Conservation (phyloP, 1,284 basidiomycete species). For the Volvariella surrecta region DNA sequence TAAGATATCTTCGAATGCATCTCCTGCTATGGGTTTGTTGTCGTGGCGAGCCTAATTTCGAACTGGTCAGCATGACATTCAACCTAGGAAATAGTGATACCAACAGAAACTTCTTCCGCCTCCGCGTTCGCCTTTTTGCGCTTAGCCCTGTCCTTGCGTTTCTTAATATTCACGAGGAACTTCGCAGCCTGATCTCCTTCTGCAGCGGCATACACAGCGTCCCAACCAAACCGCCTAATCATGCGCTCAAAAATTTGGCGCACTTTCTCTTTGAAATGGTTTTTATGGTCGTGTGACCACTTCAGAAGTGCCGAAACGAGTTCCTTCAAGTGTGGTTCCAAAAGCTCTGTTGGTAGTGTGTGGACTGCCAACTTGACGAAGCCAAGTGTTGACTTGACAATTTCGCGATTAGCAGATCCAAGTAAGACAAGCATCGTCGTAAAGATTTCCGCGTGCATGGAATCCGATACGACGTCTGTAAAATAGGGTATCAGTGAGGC, state of each 20-base stretch:
- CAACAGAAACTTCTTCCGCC: no score
- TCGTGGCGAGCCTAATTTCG: background rate
- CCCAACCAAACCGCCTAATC: conserved; percentile 86
- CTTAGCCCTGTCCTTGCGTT: conserved; percentile 87
- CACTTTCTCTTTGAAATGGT: conserved; percentile 97
- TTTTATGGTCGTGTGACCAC: conserved; percentile 97
- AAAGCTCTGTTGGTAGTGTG: conserved; percentile 62
- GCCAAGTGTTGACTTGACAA: conserved; percentile 93
- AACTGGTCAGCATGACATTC: background rate
- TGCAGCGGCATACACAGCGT: conserved; percentile 72
- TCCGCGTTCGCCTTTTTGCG: conserved; percentile 55
- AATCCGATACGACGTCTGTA: conserved; percentile 60
- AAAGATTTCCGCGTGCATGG: conserved; percentile 84
- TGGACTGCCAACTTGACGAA: conserved; percentile 94
- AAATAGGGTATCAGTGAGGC: background rate
- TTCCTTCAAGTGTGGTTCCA: conserved; percentile 68
- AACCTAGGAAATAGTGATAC: background rate
- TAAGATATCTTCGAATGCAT: conserved; percentile 92
- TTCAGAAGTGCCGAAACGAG: conserved; percentile 82
- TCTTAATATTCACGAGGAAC: conserved; percentile 86
- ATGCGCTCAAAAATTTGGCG: conserved; percentile 96
- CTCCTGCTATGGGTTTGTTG: conserved; percentile 19
- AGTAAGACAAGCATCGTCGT: conserved; percentile 88
- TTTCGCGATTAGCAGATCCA: conserved; percentile 91
- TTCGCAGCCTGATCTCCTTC: conserved; percentile 70